These are phyloP conservation scores for Boletus sp. DNA, from an alignment of 1,284 basidiomycete species.

Conservation along the genomic window DNA sequence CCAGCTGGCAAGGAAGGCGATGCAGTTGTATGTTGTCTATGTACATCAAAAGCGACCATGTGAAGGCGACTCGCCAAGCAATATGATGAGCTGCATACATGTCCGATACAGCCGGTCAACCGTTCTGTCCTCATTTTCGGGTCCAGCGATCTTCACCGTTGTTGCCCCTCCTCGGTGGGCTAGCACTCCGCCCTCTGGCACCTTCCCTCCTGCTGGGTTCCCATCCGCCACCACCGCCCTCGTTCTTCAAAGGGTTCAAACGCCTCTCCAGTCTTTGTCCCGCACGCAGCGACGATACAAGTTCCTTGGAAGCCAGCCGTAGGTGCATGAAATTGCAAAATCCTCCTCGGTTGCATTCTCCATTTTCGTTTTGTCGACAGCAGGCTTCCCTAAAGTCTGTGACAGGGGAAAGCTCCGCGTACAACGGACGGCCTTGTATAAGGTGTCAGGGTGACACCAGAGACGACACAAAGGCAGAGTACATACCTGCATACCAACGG, in stretches of 20 bases:
- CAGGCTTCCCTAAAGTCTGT: constrained; percentile 99
- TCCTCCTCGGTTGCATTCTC: constrained; percentile 92
- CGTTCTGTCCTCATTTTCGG: constrained; percentile 41
- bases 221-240: constrained; percentile 73
- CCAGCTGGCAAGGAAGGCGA: not conserved
- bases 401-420: constrained; percentile 97
- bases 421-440: constrained; percentile 82
- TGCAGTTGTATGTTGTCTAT: not conserved
- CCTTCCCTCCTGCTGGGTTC: constrained; percentile 67
- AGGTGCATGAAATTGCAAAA: constrained; percentile 99
- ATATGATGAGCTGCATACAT: not conserved
- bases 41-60: not conserved
- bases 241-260: constrained; percentile 59
- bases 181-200: constrained; percentile 66
- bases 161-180: constrained; percentile 56
- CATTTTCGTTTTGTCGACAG: constrained; percentile 96
- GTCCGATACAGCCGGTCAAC: not conserved
- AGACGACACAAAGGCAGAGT: not conserved
- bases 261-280: constrained; percentile 83
- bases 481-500: constrained; percentile 94
- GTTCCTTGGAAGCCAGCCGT: constrained; percentile 77
- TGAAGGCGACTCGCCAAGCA: not conserved
- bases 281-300: constrained; percentile 73
- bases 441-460: constrained; percentile 6
- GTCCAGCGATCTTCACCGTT: constrained; percentile 76